Conservation (phyloP, 2,329 filamentous ascomycete species). For the Clarireedia monteithiana region DNA sequence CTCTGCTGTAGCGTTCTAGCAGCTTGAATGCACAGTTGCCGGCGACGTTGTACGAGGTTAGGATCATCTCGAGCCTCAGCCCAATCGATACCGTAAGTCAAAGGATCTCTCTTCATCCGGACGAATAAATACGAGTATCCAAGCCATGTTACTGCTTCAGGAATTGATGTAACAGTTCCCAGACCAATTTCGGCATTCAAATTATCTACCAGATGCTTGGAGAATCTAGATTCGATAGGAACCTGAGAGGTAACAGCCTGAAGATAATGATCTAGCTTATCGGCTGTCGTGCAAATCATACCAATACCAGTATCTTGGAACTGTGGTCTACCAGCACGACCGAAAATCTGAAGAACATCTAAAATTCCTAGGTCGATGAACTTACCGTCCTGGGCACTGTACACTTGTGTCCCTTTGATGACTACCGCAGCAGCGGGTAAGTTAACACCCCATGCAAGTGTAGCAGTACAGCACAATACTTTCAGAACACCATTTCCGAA, state of each 20-base stretch:
- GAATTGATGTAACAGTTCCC: constrained; percentile 89
- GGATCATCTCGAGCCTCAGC: constrained; percentile 83
- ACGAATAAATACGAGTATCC: constrained; percentile 98
- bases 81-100: constrained; percentile 94
- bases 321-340: constrained; percentile 93
- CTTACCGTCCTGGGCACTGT: constrained; percentile 92
- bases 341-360: constrained; percentile 96
- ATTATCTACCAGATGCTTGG: constrained; percentile 88
- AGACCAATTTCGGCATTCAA: constrained; percentile 90
- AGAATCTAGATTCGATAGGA: constrained; percentile 96
- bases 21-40: constrained; percentile 81
- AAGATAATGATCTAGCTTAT: constrained; percentile 85
- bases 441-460: constrained; percentile 97
- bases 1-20: constrained; percentile 81
- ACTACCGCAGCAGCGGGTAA: constrained; percentile 92
- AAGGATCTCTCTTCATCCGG: constrained; percentile 86
- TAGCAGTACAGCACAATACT: constrained; percentile 96
- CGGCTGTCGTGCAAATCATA: constrained; percentile 95
- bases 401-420: constrained; percentile 68
- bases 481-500: constrained; percentile 91
- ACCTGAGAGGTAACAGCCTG: constrained; percentile 91
- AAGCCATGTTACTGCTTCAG: constrained; percentile 93
- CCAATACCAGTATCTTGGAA: constrained; percentile 97
- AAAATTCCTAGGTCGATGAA: constrained; percentile 94
- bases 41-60: constrained; percentile 73